Conservation (phyloP, 257 asterid species). For the Gentiana dahurica region DNA sequence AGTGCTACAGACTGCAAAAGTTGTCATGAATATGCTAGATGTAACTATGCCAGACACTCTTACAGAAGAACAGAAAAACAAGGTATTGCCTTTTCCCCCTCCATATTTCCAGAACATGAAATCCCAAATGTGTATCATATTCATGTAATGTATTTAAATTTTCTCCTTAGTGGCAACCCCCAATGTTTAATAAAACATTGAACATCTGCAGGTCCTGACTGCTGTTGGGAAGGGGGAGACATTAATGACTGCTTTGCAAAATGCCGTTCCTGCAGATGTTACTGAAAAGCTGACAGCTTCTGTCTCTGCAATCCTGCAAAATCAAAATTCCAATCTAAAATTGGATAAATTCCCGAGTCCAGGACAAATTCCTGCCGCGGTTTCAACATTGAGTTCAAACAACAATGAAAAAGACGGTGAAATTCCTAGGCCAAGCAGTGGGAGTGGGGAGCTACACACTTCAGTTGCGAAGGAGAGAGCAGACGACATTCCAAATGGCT, state of each 20-base stretch:
- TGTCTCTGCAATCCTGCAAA: conserved; percentile 60
- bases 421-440: conserved; percentile 15
- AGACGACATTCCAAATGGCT: conserved; percentile 28
- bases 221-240: conserved; percentile 90
- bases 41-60: conserved; percentile 58
- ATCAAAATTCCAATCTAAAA: conserved; percentile 45
- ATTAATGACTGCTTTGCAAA: conserved; percentile 79
- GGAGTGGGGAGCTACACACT: conserved; percentile 24
- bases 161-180: too few relatives aligned
- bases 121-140: too few relatives aligned
- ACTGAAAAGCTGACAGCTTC: conserved; percentile 73
- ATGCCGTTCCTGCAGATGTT: conserved; percentile 94
- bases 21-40: conserved; percentile 83
- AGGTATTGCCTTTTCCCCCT: conserved; percentile 31
- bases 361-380: conserved; percentile 31
- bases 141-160: too few relatives aligned
- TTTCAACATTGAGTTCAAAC: conserved; percentile 32
- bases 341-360: conserved; percentile 31
- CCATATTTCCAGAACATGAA: too few relatives aligned
- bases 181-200: background rate
- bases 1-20: conserved; percentile 57
- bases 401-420: conserved; percentile 19
- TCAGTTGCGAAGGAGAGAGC: conserved; percentile 20
- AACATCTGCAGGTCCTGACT: conserved; percentile 53
- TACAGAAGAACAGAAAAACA: conserved; percentile 68